Evolutionary conservation across 1,284 basidiomycete genomes (phyloP).

Genomic region (Nidula niveotomentosa): DNA sequence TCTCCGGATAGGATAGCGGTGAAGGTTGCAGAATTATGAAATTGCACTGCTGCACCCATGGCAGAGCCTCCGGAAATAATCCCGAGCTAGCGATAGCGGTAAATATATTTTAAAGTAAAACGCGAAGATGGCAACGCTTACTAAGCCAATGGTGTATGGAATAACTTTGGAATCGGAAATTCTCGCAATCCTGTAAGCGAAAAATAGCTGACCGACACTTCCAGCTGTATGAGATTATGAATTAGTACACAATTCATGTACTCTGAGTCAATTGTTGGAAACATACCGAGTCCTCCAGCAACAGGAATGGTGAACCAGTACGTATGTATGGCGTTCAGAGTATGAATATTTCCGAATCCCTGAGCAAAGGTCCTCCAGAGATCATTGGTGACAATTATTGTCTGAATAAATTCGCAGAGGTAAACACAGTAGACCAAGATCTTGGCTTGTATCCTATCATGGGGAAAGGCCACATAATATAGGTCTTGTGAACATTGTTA

Average conservation of each 20-base stretch:
- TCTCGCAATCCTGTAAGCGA: constrained; percentile 22
- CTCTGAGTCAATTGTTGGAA: neutral
- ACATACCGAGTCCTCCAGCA: constrained; percentile 18
- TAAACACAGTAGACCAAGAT: constrained; percentile 17
- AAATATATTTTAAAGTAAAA: neutral
- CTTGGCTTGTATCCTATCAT: constrained; percentile 14
- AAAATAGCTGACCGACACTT: constrained; percentile 24
- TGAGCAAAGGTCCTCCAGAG: constrained; percentile 11
- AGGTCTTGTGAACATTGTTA: constrained; percentile 9
- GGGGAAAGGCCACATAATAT: constrained; percentile 20
- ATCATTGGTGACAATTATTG: constrained; percentile 17
- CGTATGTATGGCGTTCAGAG: constrained; percentile 14
- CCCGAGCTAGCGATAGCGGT: constrained; percentile 11
- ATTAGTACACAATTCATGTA: neutral
- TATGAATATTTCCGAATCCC: constrained; percentile 8
- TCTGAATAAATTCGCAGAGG: constrained; percentile 15
- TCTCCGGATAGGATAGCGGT: constrained; percentile 2
- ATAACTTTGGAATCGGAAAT: constrained; percentile 15
- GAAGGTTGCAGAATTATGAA: constrained; percentile 15
- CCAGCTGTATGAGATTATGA: constrained; percentile 12
- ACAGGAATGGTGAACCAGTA: constrained; percentile 23
- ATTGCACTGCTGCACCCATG: constrained; percentile 14
- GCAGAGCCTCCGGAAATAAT: constrained; percentile 15
- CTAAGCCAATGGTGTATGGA: constrained; percentile 17
- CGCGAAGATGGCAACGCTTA: constrained; percentile 6